Conservation (phyloP, 2,329 filamentous ascomycete species). For the Triangularia verruculosa region DNA sequence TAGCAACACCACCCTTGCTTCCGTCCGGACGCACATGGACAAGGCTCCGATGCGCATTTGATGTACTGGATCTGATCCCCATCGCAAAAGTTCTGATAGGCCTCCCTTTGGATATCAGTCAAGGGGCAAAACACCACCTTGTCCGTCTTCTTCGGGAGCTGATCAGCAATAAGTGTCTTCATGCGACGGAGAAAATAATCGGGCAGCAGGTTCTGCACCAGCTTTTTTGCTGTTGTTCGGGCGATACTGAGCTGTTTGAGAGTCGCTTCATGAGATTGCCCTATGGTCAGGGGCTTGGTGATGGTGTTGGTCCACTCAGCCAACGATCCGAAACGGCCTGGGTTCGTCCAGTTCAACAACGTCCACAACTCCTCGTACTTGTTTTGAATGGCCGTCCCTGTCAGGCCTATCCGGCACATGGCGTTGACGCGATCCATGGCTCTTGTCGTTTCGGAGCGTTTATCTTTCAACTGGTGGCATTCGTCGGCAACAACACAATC, state of each 20-base stretch:
- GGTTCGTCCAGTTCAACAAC: slow-evolving; percentile 92
- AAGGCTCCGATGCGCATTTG: slow-evolving; percentile 63
- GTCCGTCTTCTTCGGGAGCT: slow-evolving; percentile 92
- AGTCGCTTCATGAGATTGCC: slow-evolving; percentile 91
- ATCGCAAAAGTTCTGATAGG: slow-evolving; percentile 79
- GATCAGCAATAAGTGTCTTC: slow-evolving; percentile 87
- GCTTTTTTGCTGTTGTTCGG: slow-evolving; percentile 75
- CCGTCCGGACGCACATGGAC: slow-evolving; percentile 65
- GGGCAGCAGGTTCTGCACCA: slow-evolving; percentile 84
- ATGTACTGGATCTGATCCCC: slow-evolving; percentile 69
- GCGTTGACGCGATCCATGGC: slow-evolving; percentile 90
- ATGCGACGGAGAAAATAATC: slow-evolving; percentile 88
- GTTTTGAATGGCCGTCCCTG: slow-evolving; percentile 95
- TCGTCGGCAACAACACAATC: slow-evolving; percentile 94
- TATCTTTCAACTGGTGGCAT: slow-evolving; percentile 85
- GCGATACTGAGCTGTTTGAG: slow-evolving; percentile 76
- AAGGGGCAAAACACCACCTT: slow-evolving; percentile 92
- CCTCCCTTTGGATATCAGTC: slow-evolving; percentile 73
- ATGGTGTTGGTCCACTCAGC: slow-evolving; percentile 77
- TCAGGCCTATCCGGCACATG: slow-evolving; percentile 87
- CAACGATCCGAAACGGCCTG: slow-evolving; percentile 63
- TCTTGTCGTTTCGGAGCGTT: slow-evolving; percentile 70
- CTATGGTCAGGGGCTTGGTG: slow-evolving; percentile 74
- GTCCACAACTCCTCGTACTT: slow-evolving; percentile 98
- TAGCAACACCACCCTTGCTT: slow-evolving; percentile 82